Evolutionary conservation across 1,284 basidiomycete genomes (phyloP).

Genomic region (Trametes pubescens): DNA sequence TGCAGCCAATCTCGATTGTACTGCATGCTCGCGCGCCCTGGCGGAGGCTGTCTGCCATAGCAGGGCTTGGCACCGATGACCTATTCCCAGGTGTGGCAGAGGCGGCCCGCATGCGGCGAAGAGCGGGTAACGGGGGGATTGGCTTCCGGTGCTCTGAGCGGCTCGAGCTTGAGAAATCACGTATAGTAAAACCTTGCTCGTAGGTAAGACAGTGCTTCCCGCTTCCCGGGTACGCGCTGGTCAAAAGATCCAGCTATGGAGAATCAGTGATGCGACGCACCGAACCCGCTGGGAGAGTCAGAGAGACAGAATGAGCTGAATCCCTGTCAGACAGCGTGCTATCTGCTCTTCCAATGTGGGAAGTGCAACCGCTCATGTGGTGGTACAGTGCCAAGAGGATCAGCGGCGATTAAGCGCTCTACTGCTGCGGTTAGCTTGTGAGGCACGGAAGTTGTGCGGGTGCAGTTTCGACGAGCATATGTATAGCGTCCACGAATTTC

Average conservation of each 20-base stretch:
- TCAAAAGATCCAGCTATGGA: too few species aligned
- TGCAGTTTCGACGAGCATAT: too few species aligned
- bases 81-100: not conserved
- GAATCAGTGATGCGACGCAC: too few species aligned
- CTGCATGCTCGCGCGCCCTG: not conserved
- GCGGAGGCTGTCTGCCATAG: not conserved
- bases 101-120: not conserved
- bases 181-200: too few species aligned
- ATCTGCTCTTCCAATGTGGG: not conserved
- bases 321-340: not conserved
- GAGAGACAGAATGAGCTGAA: too few species aligned
- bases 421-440: too few species aligned
- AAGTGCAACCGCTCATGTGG: not conserved
- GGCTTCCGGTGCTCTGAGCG: not conserved
- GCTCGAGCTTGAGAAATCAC: not conserved
- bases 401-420: not conserved
- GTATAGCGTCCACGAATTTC: too few species aligned
- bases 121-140: not conserved
- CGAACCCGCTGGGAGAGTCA: too few species aligned
- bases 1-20: not conserved
- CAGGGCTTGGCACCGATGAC: not conserved
- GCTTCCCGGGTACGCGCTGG: too few species aligned
- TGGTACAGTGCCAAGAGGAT: slow-evolving; percentile 1
- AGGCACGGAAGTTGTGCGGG: too few species aligned
- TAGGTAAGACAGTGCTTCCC: too few species aligned